phyloP scores from a whole-genome alignment of 345 rosid genomes.

The Salix koriyanagi region DNA sequence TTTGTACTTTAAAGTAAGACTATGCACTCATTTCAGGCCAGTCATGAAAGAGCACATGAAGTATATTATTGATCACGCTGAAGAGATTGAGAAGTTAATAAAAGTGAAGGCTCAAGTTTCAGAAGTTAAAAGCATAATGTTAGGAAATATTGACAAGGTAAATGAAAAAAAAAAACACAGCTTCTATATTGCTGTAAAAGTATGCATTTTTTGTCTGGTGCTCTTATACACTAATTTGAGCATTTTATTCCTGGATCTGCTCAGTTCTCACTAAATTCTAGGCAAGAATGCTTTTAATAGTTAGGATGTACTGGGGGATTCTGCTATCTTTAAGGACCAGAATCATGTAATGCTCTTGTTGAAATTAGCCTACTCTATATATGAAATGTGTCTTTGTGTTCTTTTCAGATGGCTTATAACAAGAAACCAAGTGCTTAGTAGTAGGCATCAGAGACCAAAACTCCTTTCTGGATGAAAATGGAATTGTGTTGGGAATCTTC shows the following conservation, averaged over 20 bases:
- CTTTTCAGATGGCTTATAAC: too few relatives aligned
- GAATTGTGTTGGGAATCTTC: too few relatives aligned
- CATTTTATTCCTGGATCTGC: not conserved
- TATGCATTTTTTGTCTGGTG: not conserved
- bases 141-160: constrained; percentile 96
- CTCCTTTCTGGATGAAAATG: too few relatives aligned
- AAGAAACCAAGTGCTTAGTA: too few relatives aligned
- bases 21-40: constrained; percentile 47
- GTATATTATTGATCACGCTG: constrained; percentile 86
- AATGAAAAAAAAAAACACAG: not conserved
- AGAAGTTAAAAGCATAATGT: constrained; percentile 91
- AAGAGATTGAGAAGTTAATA: constrained; percentile 85
- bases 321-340: too few relatives aligned
- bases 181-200: not conserved
- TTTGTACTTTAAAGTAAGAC: constrained; percentile 2
- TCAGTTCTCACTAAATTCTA: not conserved
- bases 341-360: too few relatives aligned
- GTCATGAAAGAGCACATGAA: constrained; percentile 96
- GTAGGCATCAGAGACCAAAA: too few relatives aligned
- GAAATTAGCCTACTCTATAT: too few relatives aligned
- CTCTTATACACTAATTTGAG: not conserved
- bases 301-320: too few relatives aligned
- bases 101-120: constrained; percentile 99
- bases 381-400: too few relatives aligned
- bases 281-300: not conserved